Base-by-base conservation (phyloP, 176 grass and related monocot genomes). In the Typha latifolia region DNA sequence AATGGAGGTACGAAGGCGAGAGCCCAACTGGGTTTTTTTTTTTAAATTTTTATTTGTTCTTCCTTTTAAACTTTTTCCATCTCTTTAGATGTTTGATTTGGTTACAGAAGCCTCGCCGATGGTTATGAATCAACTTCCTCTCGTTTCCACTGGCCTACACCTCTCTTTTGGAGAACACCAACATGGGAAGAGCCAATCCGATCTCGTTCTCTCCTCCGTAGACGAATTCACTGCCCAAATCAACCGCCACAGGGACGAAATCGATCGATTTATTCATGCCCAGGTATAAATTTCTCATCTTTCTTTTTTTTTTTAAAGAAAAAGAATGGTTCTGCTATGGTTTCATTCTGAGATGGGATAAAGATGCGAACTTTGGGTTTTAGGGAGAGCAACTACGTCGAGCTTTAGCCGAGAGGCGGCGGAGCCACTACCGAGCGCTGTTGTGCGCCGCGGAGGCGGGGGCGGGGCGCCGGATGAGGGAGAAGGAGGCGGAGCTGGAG, bases 231-330 rank as follows among this genome's bases (percentile, higher is more conserved):
- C 57, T 29, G 9, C 32, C 1, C 72, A 85, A 71, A 20, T 84
- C 78, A 73, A 73, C 49, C 29, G 47, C 19, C 74, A 85, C 12
- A 84, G 34, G 18, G 27, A 53, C 0, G 85, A 86, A 56, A 64
- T 80, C 10, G 86, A 89, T 53, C 64, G 77, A 23, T 21, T 89
- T 14, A 27, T 95, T 23, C 82, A 81, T 14, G 71, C 75, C 32
- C 77, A 84, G 67, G 81, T 83, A 76, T 16, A 14, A 47, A 3
- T 32, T 14, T 66, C 3, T 47, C 31, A 1, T 5, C 12, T 11
- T 32, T 20, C 24, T 71, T 14, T 4, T 26, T 26, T 26, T 26
- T 26, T 26, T 26, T 26, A 26, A 26, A 26, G 2, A 26, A 2
- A 26, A 26, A 2, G 2, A 26, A 2, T 1, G 19, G 62, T 57